Base-by-base conservation (phyloP, 2,329 filamentous ascomycete genomes). In the Ophioceras dolichostomum region DNA sequence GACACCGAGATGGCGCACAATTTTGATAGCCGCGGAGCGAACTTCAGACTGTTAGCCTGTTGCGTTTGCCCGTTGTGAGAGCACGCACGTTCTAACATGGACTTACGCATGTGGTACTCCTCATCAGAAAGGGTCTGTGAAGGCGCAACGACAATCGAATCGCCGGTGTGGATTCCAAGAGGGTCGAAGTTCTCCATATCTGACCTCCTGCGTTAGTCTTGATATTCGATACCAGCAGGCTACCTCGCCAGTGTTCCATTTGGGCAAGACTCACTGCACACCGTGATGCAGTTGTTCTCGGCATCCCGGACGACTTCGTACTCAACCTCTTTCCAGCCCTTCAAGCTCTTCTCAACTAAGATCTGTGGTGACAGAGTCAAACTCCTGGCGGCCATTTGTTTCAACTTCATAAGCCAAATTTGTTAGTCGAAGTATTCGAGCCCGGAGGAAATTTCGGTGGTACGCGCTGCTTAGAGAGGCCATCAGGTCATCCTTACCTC, bases 181-280 rank as follows among this genome's bases (percentile, higher is more conserved):
- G 91, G 91, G 58, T 98, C 91, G 53, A 98, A 98, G 65, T 98
- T 98, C 67, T 98, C 91, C 91, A 98, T 96, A 68, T 98, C 36
- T 37, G 18, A 8, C 19, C 18, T 5, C 10, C 5, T 22, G 30
- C n/a, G 24, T 37, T 26, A 37, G 36, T 31, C n/a, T n/a, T n/a
- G n/a, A n/a, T n/a, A n/a, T n/a, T n/a, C n/a, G n/a, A n/a, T n/a
- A n/a, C n/a, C n/a, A n/a, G n/a, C n/a, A n/a, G n/a, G n/a, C n/a
- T n/a, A 32, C 9, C 22, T 37, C 16, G 13, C 17, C 18, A 16
- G 14, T 5, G 5, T n/a, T 10, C 21, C 14, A 16, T 10, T 7
- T 10, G 12, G n/a, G 29, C 12, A 19, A 3, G 5, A 37, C 36
- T 6, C 27, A 37, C 36, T 98, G 61, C 91, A 98, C 43, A 98